These are phyloP conservation scores for Albophoma yamanashiensis DNA, from an alignment of 2,329 filamentous ascomycete genomes.

Conservation along the genomic window DNA sequence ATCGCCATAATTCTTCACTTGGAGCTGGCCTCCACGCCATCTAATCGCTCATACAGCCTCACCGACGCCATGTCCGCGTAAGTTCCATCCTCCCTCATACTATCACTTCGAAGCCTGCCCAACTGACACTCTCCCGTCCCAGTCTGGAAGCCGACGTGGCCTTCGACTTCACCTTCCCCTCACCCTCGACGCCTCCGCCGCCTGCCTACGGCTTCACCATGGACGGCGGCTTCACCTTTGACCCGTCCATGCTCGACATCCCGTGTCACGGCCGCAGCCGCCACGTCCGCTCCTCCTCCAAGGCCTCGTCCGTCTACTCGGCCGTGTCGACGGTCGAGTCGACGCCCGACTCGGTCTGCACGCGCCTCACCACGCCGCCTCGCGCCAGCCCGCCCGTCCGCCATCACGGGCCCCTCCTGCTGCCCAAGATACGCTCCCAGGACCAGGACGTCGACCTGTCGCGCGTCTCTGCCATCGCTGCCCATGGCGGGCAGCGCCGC, in stretches of 20 bases:
- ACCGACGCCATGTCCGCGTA: constrained; percentile 23
- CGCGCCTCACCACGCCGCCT: constrained; percentile 56
- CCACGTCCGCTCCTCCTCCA: constrained; percentile 54
- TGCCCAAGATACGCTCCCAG: constrained; percentile 79
- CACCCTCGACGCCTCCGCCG: constrained; percentile 16
- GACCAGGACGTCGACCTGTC: constrained; percentile 58
- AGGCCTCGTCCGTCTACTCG: constrained; percentile 54
- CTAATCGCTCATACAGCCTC: neutral
- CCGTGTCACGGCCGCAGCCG: constrained; percentile 34
- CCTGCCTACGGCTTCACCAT: constrained; percentile 12
- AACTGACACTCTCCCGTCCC: constrained; percentile 10
- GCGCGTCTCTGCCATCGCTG: constrained; percentile 1
- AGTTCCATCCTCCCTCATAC: constrained; percentile 9
- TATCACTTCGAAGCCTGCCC: no score
- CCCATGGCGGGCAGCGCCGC: constrained; percentile 1
- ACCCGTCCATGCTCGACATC: constrained; percentile 45
- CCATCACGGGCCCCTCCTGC: constrained; percentile 67
- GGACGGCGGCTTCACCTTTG: constrained; percentile 36
- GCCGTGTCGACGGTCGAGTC: constrained; percentile 46
- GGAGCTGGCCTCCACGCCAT: constrained; percentile 11
- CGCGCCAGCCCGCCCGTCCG: constrained; percentile 58
- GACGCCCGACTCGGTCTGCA: constrained; percentile 54
- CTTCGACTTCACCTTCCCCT: constrained; percentile 49
- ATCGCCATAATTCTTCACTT: neutral
- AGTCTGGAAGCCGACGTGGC: constrained; percentile 54